Evolutionary conservation across 257 asterid genomes (phyloP).

Genomic region (Rauvolfia tetraphylla): DNA sequence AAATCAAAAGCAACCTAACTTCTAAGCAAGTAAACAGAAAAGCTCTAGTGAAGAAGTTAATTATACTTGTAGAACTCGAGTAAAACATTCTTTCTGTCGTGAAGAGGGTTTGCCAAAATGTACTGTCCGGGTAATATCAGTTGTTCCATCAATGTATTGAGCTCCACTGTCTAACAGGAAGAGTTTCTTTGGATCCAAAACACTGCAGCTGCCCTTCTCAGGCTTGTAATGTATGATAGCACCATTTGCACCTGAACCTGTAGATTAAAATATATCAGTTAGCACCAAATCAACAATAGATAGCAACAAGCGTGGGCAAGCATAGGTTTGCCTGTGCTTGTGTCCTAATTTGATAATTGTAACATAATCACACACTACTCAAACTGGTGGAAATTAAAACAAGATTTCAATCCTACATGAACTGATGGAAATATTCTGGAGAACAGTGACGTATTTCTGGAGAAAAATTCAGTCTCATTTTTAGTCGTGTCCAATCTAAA

Average conservation of each 20-base stretch:
- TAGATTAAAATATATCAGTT: slow-evolving; percentile 10
- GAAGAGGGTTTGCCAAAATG: slow-evolving; percentile 90
- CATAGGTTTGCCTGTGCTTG: neutral
- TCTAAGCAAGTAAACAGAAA: neutral
- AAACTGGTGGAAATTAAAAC: neutral
- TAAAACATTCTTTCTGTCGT: slow-evolving; percentile 85
- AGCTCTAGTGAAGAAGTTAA: neutral
- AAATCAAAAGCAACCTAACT: neutral
- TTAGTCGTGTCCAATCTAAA: neutral
- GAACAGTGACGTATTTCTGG: neutral
- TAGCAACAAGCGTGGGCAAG: neutral
- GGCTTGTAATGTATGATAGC: slow-evolving; percentile 94
- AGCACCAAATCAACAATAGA: neutral
- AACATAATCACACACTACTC: neutral
- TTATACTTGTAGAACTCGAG: slow-evolving; percentile 86
- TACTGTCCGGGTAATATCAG: slow-evolving; percentile 91
- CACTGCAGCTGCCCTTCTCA: slow-evolving; percentile 66
- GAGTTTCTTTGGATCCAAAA: slow-evolving; percentile 69
- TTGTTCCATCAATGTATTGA: slow-evolving; percentile 93
- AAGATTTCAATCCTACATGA: neutral
- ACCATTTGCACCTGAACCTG: slow-evolving; percentile 98
- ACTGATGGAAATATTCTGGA: neutral
- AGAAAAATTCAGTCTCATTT: neutral
- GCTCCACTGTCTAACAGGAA: slow-evolving; percentile 96
- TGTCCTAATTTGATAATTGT: neutral